Evolutionary conservation across 352 stramenopile genomes (phyloP).

Genomic region (Plasmopara viticola): DNA sequence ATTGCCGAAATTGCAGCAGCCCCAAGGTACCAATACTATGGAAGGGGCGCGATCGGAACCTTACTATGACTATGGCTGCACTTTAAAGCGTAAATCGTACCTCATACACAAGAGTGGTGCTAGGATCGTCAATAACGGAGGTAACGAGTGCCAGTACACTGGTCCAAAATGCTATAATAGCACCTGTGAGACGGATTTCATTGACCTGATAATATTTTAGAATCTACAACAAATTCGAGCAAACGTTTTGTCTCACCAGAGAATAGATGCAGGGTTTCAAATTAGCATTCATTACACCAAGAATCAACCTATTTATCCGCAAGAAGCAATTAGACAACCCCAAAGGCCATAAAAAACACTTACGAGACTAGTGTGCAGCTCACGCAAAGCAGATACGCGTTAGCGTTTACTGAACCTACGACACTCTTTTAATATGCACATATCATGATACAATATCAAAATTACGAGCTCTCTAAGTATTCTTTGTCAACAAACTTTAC

Average conservation of each 20-base stretch:
- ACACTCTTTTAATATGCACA: slow-evolving; percentile 20
- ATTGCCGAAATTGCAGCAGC: slow-evolving; percentile 39
- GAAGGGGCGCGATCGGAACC: neutral
- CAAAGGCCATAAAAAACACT: no score
- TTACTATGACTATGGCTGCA: neutral
- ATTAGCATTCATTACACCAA: no score
- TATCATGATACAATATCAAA: slow-evolving; percentile 3
- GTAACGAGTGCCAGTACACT: slow-evolving; percentile 29
- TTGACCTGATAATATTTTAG: slow-evolving; percentile 32
- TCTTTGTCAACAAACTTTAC: slow-evolving; percentile 13
- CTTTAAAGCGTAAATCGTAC: slow-evolving; percentile 12
- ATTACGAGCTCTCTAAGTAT: no score
- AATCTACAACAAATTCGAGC: neutral
- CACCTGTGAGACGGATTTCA: slow-evolving; percentile 37
- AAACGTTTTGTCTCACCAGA: no score
- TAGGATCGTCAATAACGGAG: slow-evolving; percentile 39
- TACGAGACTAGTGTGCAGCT: no score
- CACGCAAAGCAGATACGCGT: slow-evolving; percentile 4
- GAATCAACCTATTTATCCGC: no score
- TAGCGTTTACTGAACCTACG: slow-evolving; percentile 35
- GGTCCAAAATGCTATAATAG: slow-evolving; percentile 37
- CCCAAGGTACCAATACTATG: slow-evolving; percentile 50
- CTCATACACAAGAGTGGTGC: slow-evolving; percentile 34
- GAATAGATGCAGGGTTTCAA: no score
- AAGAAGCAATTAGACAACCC: no score